phyloP scores from a whole-genome alignment of 129 eudicot genomes.

The Flaveria linearis region DNA sequence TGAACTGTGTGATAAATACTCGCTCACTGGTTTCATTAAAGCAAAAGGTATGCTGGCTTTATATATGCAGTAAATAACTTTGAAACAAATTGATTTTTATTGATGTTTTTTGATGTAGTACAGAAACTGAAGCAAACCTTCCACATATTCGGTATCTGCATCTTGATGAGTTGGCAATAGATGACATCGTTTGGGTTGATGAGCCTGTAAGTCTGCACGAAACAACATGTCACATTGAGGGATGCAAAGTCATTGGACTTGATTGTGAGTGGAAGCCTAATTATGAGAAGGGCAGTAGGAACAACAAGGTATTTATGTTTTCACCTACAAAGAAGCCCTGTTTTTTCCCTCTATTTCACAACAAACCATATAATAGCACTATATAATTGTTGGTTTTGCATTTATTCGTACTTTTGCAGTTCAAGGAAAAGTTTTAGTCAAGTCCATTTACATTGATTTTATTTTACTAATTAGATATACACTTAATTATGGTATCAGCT shows the following conservation, averaged over 20 bases:
- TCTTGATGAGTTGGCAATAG: constrained; percentile 63
- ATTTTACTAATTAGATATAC: neutral
- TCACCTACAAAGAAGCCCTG: neutral
- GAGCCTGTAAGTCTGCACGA: constrained; percentile 56
- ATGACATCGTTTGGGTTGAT: constrained; percentile 89
- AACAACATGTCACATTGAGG: constrained; percentile 68
- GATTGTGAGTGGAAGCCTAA: constrained; percentile 99
- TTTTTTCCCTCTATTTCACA: constrained; percentile 8
- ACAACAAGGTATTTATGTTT: constrained; percentile 60
- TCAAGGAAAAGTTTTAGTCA: constrained; percentile 4
- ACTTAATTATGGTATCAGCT: neutral
- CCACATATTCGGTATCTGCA: constrained; percentile 51
- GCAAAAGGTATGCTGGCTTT: constrained; percentile 49
- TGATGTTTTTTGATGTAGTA: constrained; percentile 18
- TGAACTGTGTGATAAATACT: constrained; percentile 79
- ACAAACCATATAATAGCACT: neutral
- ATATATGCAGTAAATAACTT: constrained; percentile 5
- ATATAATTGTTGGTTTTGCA: neutral
- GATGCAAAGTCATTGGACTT: constrained; percentile 86
- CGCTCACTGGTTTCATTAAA: constrained; percentile 68
- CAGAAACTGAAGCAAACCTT: constrained; percentile 62
- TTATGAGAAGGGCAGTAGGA: constrained; percentile 67
- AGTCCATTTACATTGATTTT: neutral
- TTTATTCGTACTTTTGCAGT: constrained; percentile 7
- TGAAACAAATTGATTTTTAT: neutral